These are phyloP conservation scores for Arachnomyces sp. DNA, from an alignment of 2,329 filamentous ascomycete genomes.

Conservation along the genomic window DNA sequence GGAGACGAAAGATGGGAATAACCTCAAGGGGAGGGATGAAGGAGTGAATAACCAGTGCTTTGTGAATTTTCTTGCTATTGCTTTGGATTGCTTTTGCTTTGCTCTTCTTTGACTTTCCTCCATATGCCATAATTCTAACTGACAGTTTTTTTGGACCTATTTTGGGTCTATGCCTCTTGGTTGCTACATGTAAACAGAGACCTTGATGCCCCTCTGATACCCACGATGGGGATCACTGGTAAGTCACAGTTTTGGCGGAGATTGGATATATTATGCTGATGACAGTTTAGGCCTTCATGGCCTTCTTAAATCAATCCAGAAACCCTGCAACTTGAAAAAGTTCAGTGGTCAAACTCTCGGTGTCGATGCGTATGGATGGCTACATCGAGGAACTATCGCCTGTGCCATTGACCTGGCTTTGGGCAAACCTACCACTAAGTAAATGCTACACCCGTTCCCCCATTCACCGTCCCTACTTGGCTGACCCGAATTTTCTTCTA, in stretches of 20 bases:
- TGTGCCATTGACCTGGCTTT: constrained; percentile 87
- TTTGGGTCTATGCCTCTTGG: too few species aligned
- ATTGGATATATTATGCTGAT: background rate
- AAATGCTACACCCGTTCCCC: constrained; percentile 22
- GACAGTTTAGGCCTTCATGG: constrained; percentile 63
- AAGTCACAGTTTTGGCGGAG: constrained; percentile 16
- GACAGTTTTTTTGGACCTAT: too few species aligned
- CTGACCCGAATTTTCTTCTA: constrained; percentile 30
- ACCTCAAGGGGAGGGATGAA: too few species aligned
- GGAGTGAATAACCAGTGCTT: too few species aligned
- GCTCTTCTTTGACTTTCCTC: too few species aligned
- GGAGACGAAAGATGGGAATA: too few species aligned
- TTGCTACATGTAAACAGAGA: too few species aligned
- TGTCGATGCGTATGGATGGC: constrained; percentile 97
- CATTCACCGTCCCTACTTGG: background rate
- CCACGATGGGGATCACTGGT: constrained; percentile 40
- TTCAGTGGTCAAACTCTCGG: constrained; percentile 81
- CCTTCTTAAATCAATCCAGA: constrained; percentile 92
- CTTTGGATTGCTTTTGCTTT: too few species aligned
- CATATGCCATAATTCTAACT: too few species aligned
- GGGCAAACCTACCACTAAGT: constrained; percentile 82
- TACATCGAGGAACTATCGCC: constrained; percentile 82
- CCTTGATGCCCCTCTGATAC: background rate
- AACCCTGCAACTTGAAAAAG: constrained; percentile 75
- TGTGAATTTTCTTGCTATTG: too few species aligned